Evolutionary conservation across 257 asterid genomes (phyloP).

Genomic region (Forsythia viridissima): DNA sequence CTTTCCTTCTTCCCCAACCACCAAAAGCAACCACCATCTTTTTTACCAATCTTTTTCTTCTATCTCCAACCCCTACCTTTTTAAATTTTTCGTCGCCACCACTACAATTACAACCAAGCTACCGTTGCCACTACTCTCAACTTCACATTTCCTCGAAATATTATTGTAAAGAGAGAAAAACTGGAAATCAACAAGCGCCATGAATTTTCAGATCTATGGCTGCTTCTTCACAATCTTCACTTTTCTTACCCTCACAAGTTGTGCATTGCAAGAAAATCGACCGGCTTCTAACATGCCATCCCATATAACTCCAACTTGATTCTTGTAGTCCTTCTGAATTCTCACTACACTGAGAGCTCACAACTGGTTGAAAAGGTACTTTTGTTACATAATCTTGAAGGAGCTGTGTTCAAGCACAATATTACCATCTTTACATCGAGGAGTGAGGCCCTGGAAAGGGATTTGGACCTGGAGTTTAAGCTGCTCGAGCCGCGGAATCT

Average conservation of each 20-base stretch:
- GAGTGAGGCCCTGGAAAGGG: slow-evolving; percentile 78
- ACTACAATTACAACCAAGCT: too few relatives aligned
- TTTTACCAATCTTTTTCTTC: too few relatives aligned
- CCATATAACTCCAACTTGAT: slow-evolving; percentile 81
- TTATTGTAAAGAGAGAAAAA: too few relatives aligned
- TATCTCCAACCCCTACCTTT: too few relatives aligned
- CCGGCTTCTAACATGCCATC: slow-evolving; percentile 19
- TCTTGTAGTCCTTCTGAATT: slow-evolving; percentile 83
- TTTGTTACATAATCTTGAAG: slow-evolving; percentile 71
- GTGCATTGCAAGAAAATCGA: slow-evolving; percentile 63
- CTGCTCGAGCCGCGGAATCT: slow-evolving; percentile 84
- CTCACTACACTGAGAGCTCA: slow-evolving; percentile 84
- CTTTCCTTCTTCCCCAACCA: too few relatives aligned
- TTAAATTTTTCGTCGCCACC: too few relatives aligned
- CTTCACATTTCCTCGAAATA: neutral
- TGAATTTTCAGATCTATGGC: slow-evolving; percentile 86
- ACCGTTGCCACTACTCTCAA: neutral
- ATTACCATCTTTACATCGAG: slow-evolving; percentile 89
- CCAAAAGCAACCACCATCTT: too few relatives aligned
- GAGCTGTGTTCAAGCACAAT: slow-evolving; percentile 71
- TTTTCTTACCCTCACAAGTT: slow-evolving; percentile 24
- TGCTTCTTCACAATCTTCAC: slow-evolving; percentile 23
- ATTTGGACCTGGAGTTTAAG: slow-evolving; percentile 92
- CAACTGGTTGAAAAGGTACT: slow-evolving; percentile 93
- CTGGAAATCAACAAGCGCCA: slow-evolving; percentile 44